Percentiles rank a stretch among this genome's conserved stretches.
These are phyloP conservation scores for Pseudogymnoascus sp. DNA, from an alignment of 2,329 filamentous ascomycete species.

Conservation along the genomic window DNA sequence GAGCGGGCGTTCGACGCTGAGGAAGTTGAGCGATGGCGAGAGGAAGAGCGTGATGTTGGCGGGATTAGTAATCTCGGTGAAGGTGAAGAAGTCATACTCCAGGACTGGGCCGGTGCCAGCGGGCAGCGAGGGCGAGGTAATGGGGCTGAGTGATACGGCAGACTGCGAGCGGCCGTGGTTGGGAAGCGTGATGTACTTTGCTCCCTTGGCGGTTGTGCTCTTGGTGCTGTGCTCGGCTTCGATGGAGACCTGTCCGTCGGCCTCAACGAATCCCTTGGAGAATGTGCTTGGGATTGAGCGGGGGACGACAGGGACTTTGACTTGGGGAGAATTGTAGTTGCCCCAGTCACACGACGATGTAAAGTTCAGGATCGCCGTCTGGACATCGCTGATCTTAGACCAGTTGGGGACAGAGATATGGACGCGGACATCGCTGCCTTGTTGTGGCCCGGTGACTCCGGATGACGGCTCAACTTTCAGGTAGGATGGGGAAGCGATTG, in stretches of 20 bases:
- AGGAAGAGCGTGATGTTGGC: slow-evolving; percentile 42
- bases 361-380: slow-evolving; percentile 45
- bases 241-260: slow-evolving; percentile 49
- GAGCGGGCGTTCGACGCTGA: slow-evolving; percentile 41
- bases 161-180: slow-evolving; percentile 51
- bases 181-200: slow-evolving; percentile 43
- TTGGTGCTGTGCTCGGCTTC: slow-evolving; percentile 43
- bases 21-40: slow-evolving; percentile 46
- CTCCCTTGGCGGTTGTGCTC: slow-evolving; percentile 33
- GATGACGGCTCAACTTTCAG: slow-evolving; percentile 42
- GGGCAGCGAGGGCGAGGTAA: slow-evolving; percentile 42
- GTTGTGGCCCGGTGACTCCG: slow-evolving; percentile 42
- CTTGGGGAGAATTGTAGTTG: slow-evolving; percentile 37
- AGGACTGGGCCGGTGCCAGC: slow-evolving; percentile 45
- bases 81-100: slow-evolving; percentile 54
- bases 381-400: slow-evolving; percentile 33
- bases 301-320: slow-evolving; percentile 49
- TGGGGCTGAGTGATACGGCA: slow-evolving; percentile 50
- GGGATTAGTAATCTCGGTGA: slow-evolving; percentile 31
- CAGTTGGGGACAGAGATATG: slow-evolving; percentile 45
- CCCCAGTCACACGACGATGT: slow-evolving; percentile 41
- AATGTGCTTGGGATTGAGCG: slow-evolving; percentile 44
- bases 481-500: slow-evolving; percentile 42
- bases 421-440: slow-evolving; percentile 44
- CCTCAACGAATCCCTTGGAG: slow-evolving; percentile 53